Percentiles rank a stretch among this genome's conserved stretches.
phyloP scores from a whole-genome alignment of 768 basidiomycete species.

The Lepiota brunneoincarnata region DNA sequence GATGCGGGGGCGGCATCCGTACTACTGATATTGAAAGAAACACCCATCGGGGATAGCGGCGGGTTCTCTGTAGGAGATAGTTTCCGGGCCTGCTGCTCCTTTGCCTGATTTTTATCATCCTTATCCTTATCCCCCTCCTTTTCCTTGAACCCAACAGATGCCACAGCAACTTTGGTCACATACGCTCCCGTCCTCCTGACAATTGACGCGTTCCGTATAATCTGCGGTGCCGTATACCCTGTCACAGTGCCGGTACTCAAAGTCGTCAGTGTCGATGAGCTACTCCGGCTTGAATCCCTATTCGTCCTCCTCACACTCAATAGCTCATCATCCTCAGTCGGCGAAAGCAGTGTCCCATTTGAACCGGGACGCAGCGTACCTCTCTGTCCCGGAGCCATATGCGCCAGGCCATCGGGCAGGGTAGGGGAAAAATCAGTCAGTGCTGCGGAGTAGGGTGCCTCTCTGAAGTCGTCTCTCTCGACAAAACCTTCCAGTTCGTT shows the following conservation, averaged over 20 bases:
- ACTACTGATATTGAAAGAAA: not conserved
- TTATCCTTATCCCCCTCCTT: constrained; percentile 9
- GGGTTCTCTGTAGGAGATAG: not conserved
- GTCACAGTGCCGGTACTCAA: constrained; percentile 38
- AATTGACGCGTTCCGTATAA: constrained; percentile 45
- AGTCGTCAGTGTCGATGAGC: constrained; percentile 33
- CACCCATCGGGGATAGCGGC: constrained; percentile 8
- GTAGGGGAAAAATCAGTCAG: constrained; percentile 23
- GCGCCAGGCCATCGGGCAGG: constrained; percentile 23
- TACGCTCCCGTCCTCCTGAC: constrained; percentile 53
- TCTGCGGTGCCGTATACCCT: constrained; percentile 30
- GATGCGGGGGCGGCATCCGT: not conserved
- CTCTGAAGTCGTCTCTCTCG: constrained; percentile 8
- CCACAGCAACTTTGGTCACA: constrained; percentile 24
- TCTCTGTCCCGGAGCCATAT: constrained; percentile 17
- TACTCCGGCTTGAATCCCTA: constrained; percentile 45
- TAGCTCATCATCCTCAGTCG: constrained; percentile 14
- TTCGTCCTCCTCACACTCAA: constrained; percentile 22
- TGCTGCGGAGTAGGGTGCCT: constrained; percentile 21
- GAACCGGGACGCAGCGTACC: constrained; percentile 16
- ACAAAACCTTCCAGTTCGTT: constrained; percentile 23
- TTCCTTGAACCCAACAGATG: not conserved
- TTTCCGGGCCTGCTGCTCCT: not conserved
- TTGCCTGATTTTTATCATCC: not conserved
- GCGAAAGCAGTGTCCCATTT: constrained; percentile 1